Percentiles rank a stretch among this genome's conserved stretches.
These are phyloP conservation scores for Penicillium taxi DNA, from an alignment of 495 filamentous ascomycete genomes.

Conservation along the genomic window DNA sequence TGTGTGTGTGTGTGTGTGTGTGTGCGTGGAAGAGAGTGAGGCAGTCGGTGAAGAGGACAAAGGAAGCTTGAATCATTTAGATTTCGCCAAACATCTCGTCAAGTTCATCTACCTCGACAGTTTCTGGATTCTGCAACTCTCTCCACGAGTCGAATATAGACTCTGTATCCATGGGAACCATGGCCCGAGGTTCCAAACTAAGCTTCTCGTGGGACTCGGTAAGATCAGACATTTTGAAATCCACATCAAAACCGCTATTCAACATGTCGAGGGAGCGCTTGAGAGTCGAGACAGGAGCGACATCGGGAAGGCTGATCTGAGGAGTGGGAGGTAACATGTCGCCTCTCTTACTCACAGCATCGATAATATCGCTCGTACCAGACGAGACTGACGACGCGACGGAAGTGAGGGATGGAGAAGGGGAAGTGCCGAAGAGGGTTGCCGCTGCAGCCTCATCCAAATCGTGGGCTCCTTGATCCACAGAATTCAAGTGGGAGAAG, in stretches of 20 bases:
- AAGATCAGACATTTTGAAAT: slow-evolving; percentile 41
- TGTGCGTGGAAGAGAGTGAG: background rate
- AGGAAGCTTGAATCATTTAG: slow-evolving; percentile 20
- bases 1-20: too few relatives aligned
- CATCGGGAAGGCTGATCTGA: slow-evolving; percentile 29
- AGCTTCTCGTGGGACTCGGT: slow-evolving; percentile 36
- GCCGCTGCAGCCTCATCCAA: slow-evolving; percentile 32
- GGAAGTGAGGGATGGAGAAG: slow-evolving; percentile 40
- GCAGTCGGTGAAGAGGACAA: background rate
- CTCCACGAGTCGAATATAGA: slow-evolving; percentile 40
- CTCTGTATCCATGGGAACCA: slow-evolving; percentile 36
- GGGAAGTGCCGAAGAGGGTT: slow-evolving; percentile 38
- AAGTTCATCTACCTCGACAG: slow-evolving; percentile 83
- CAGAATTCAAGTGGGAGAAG: slow-evolving; percentile 29
- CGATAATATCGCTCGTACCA: slow-evolving; percentile 35
- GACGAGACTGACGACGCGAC: slow-evolving; percentile 43
- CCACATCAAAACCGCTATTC: slow-evolving; percentile 36
- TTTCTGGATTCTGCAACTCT: slow-evolving; percentile 76
- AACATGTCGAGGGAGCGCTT: slow-evolving; percentile 42
- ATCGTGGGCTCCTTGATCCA: slow-evolving; percentile 20
- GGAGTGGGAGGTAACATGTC: slow-evolving; percentile 19
- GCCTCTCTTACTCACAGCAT: slow-evolving; percentile 21
- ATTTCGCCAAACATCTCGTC: slow-evolving; percentile 69
- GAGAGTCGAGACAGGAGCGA: slow-evolving; percentile 28
- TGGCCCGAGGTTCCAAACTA: slow-evolving; percentile 33